These are phyloP conservation scores for Ilyonectria destructans DNA, from an alignment of 2,329 filamentous ascomycete genomes.

Conservation along the genomic window DNA sequence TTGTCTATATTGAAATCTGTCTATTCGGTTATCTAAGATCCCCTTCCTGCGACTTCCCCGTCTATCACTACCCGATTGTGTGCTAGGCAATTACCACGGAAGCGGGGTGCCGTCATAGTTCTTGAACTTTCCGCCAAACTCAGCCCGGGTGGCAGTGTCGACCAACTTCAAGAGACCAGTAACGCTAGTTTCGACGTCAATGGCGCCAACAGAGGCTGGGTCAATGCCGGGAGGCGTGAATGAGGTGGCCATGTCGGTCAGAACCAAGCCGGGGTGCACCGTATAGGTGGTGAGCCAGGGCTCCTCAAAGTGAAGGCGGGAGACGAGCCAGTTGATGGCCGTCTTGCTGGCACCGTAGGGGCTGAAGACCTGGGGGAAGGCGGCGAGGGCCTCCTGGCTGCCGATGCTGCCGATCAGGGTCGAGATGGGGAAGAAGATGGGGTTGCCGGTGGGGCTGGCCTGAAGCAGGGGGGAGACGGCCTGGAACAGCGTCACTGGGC, in stretches of 20 bases:
- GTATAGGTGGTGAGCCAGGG: constrained; percentile 40
- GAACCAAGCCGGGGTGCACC: constrained; percentile 29
- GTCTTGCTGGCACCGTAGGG: constrained; percentile 36
- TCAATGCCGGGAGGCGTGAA: background rate
- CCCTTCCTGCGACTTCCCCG: background rate
- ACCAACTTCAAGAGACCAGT: constrained; percentile 1
- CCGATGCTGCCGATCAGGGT: constrained; percentile 13
- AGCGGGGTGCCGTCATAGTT: background rate
- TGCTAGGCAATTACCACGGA: background rate
- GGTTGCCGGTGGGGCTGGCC: constrained; percentile 7
- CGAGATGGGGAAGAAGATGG: constrained; percentile 9
- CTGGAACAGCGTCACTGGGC: constrained; percentile 10
- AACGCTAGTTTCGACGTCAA: background rate
- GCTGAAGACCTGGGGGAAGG: constrained; percentile 1
- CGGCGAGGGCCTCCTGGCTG: constrained; percentile 4
- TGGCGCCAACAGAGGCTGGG: constrained; percentile 1
- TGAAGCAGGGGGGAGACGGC: constrained; percentile 11
- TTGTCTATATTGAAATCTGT: background rate
- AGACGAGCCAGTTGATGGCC: constrained; percentile 36
- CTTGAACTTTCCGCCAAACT: constrained; percentile 7
- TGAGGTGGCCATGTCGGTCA: background rate
- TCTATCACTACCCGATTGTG: background rate
- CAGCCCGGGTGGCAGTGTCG: background rate
- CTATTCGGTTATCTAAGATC: background rate
- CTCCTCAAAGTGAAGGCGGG: constrained; percentile 44